Base-by-base conservation (phyloP, 148 eudicot species). In the Polygonum aviculare region DNA sequence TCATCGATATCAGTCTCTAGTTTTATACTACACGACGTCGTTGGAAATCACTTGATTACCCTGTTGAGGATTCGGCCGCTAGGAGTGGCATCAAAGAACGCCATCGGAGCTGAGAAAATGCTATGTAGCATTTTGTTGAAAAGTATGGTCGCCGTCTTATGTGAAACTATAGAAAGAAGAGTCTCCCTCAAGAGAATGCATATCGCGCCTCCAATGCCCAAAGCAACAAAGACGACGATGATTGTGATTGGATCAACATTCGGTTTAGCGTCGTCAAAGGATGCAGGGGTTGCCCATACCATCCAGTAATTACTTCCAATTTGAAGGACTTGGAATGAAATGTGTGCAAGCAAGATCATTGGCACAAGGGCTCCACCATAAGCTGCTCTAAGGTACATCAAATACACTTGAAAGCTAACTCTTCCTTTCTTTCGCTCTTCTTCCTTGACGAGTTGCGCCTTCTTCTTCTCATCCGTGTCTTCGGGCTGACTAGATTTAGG, bases 41-140 rank as follows among this genome's bases (percentile, higher is more conserved):
- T 26, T 26, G 10, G 9, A 44, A 44, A 6, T 44, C 9, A 44
- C 76, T 40, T 26, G 1, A 26, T 26, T 81, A 86, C 88, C 76
- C 88, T 80, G 40, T 80, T 86, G 36, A 86, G 79, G 78, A 86
- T 83, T 73, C 88, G 76, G 2, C 88, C 88, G 74, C 86, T 86
- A 1, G 88, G 88, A 3, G 88, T 86, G 50, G 88, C 76, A 78
- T 86, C 88, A 49, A 86, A 86, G 79, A 86, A 86, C 3, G 86
- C 80, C 88, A 86, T 86, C 5, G 88, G 88, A 77, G 88, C 88
- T 10, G 83, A 86, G 57, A 86, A 86, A 11, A 86, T 67, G 74
- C 47, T 6, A 7, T 44, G 83, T 67, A 22, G 84, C 88, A 86
- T 86, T 81, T 83, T 86, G 26, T 35, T 79, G 65, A 86, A 86